These are phyloP conservation scores for Aspergillus sp. DNA, from an alignment of 2,329 filamentous ascomycete species.

Conservation along the genomic window DNA sequence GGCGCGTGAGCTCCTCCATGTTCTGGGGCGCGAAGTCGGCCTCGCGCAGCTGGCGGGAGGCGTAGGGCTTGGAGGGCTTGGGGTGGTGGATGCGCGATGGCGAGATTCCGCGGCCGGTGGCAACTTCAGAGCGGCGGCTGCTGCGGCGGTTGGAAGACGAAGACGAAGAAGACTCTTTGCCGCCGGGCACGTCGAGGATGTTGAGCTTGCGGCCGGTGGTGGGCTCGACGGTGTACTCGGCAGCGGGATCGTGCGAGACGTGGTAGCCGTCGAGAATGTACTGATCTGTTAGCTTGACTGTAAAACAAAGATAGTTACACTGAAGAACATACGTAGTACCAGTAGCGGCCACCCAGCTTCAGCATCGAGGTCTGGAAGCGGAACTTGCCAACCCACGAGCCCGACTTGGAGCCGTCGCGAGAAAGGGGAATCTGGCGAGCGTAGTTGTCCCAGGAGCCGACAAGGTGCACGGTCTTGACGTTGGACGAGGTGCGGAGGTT, in stretches of 20 bases:
- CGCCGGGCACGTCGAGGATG: constrained; percentile 84
- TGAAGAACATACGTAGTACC: constrained; percentile 91
- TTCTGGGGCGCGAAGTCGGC: constrained; percentile 72
- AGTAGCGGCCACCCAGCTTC: constrained; percentile 89
- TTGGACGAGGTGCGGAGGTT: constrained; percentile 92
- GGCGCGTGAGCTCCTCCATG: constrained; percentile 75
- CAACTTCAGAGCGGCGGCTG: constrained; percentile 61
- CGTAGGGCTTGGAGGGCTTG: constrained; percentile 83
- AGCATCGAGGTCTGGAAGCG: constrained; percentile 87
- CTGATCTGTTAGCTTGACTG: too few relatives aligned
- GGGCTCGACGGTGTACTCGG: constrained; percentile 85
- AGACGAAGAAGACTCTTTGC: constrained; percentile 42
- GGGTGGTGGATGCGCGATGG: constrained; percentile 87
- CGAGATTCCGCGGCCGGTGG: constrained; percentile 85
- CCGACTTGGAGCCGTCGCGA: constrained; percentile 82
- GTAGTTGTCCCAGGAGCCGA: constrained; percentile 99
- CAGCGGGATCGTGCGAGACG: constrained; percentile 91
- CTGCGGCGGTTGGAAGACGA: constrained; percentile 24
- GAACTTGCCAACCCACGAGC: constrained; percentile 94
- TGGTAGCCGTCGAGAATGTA: constrained; percentile 99
- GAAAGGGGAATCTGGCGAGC: constrained; percentile 89
- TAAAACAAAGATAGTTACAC: too few relatives aligned
- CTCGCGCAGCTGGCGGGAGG: constrained; percentile 83
- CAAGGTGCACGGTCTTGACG: constrained; percentile 95
- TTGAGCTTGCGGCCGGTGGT: constrained; percentile 97